Percentiles rank a stretch among this genome's conserved stretches.
phyloP scores from a whole-genome alignment of 2,329 filamentous ascomycete genomes.

The Nemania diffusa region DNA sequence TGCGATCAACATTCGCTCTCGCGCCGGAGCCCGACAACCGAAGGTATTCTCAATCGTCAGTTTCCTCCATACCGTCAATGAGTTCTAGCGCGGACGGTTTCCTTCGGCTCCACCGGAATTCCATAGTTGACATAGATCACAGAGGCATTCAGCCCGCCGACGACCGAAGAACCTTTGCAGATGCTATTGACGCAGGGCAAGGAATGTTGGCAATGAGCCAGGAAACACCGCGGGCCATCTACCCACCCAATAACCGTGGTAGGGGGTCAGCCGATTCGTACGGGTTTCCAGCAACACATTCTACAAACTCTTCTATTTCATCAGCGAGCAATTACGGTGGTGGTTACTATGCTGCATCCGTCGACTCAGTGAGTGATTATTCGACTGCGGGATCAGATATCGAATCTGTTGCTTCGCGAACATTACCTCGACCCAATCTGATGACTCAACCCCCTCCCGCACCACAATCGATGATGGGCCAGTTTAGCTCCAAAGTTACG shows the following conservation, averaged over 20 bases:
- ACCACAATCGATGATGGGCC: slow-evolving; percentile 97
- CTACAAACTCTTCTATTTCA: slow-evolving; percentile 89
- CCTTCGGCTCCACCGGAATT: slow-evolving; percentile 63
- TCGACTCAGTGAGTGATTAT: slow-evolving; percentile 90
- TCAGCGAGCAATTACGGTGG: slow-evolving; percentile 81
- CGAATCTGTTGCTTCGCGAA: slow-evolving; percentile 80
- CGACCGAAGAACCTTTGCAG: slow-evolving; percentile 78
- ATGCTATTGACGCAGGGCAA: slow-evolving; percentile 90
- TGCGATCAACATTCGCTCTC: slow-evolving; percentile 68
- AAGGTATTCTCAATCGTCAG: slow-evolving; percentile 88
- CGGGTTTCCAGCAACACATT: slow-evolving; percentile 87
- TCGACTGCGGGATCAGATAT: slow-evolving; percentile 90
- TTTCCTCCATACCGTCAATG: slow-evolving; percentile 65
- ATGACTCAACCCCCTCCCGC: slow-evolving; percentile 78
- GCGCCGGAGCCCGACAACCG: slow-evolving; percentile 67
- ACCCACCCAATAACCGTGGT: slow-evolving; percentile 72
- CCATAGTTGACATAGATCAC: slow-evolving; percentile 72
- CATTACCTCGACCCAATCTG: slow-evolving; percentile 79
- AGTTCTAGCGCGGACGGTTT: slow-evolving; percentile 53
- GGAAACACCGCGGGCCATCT: slow-evolving; percentile 91
- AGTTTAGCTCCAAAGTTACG: slow-evolving; percentile 96
- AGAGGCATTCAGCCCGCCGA: slow-evolving; percentile 65
- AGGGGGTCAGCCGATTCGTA: slow-evolving; percentile 86
- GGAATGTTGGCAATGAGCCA: slow-evolving; percentile 97
- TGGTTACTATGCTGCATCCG: slow-evolving; percentile 85